phyloP scores from a whole-genome alignment of 768 basidiomycete species.

The Xerocomus brunneocitrinus region DNA sequence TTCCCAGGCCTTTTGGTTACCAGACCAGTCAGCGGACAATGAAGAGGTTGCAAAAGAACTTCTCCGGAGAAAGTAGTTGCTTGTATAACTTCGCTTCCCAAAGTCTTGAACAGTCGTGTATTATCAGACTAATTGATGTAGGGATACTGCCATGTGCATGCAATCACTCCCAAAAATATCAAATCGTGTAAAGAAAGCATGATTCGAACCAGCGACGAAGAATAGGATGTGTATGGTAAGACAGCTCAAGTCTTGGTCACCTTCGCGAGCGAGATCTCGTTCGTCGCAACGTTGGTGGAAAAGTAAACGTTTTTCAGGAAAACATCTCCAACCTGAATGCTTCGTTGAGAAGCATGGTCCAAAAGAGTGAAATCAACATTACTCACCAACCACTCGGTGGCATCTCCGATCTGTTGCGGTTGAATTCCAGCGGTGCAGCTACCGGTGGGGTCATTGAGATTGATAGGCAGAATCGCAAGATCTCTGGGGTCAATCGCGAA shows the following conservation, averaged over 20 bases:
- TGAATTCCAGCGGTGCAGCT: conserved; percentile 70
- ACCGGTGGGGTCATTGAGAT: conserved; percentile 48
- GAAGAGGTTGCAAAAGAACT: conserved; percentile 71
- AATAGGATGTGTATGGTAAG: background rate
- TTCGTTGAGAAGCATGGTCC: background rate
- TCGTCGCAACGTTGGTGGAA: conserved; percentile 55
- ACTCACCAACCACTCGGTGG: conserved; percentile 65
- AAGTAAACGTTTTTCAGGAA: conserved; percentile 79
- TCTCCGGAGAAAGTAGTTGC: conserved; percentile 46
- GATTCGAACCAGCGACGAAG: conserved; percentile 10
- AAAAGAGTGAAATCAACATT: background rate
- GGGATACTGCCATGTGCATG: conserved; percentile 1
- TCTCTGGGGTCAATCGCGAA: conserved; percentile 68
- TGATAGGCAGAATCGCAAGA: conserved; percentile 53
- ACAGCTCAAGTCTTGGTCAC: conserved; percentile 32
- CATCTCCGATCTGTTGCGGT: conserved; percentile 54
- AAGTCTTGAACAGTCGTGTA: background rate
- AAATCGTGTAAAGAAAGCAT: background rate
- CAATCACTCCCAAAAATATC: background rate
- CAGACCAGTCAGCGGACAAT: conserved; percentile 60
- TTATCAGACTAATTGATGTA: background rate
- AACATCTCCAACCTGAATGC: conserved; percentile 53
- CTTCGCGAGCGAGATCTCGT: conserved; percentile 57
- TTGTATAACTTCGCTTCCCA: background rate
- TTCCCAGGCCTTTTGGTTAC: conserved; percentile 59